Percentiles rank a stretch among this genome's conserved stretches.
phyloP scores from a whole-genome alignment of 495 filamentous ascomycete genomes.

The Aspergillus nanangensis region DNA sequence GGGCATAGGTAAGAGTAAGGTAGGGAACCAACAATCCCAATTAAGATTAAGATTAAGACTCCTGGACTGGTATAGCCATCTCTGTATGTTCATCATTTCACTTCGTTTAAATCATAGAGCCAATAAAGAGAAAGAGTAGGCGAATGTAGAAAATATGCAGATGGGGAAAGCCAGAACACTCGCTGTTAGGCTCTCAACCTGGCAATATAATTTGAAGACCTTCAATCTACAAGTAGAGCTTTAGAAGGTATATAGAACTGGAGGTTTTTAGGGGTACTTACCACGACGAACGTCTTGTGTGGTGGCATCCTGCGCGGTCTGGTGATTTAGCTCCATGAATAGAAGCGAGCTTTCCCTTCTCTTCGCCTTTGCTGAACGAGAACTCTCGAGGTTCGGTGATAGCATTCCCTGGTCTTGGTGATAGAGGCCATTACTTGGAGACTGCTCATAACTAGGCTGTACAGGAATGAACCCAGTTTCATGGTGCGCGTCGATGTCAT shows the following conservation, averaged over 20 bases:
- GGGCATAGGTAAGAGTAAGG: too few species aligned
- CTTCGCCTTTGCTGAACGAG: conserved; percentile 44
- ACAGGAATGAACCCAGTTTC: conserved; percentile 61
- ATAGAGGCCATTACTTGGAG: conserved; percentile 15
- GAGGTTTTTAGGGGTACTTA: conserved; percentile 14
- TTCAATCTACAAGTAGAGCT: too few species aligned
- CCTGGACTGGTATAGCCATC: conserved; percentile 8
- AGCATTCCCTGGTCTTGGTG: conserved; percentile 28
- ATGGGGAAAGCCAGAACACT: too few species aligned
- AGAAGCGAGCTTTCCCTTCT: conserved; percentile 57
- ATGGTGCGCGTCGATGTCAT: conserved; percentile 25
- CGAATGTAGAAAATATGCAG: too few species aligned
- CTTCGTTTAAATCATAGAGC: conserved; percentile 26
- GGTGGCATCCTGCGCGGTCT: conserved; percentile 19
- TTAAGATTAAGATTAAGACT: conserved; percentile 40
- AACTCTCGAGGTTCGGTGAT: conserved; percentile 29
- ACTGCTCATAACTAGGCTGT: conserved; percentile 54
- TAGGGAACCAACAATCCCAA: conserved; percentile 13
- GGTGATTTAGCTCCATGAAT: conserved; percentile 41
- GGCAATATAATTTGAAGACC: too few species aligned
- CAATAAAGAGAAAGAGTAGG: background rate
- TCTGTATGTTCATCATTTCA: conserved; percentile 15
- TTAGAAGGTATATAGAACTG: too few species aligned
- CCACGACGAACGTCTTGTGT: conserved; percentile 17
- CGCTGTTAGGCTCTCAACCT: too few species aligned